Evolutionary conservation across 2,329 filamentous ascomycete genomes (phyloP), one percentile per base, ranked within the genome.

Genomic region (Samsoniella hepiali): DNA sequence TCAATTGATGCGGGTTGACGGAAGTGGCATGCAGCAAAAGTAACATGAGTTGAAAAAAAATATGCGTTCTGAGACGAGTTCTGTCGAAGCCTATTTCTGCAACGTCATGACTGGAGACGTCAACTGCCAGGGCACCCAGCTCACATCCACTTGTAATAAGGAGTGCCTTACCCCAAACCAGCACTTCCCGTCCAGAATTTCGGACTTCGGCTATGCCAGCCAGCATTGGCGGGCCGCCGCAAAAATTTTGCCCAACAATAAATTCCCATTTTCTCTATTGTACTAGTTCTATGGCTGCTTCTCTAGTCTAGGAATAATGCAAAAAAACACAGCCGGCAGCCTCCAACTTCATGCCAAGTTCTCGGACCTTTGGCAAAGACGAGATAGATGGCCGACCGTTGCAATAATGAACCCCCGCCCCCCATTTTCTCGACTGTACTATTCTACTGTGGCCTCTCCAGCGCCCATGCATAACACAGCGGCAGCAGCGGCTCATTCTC

Each of bases 401-500:
- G 34, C 49, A 10, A 36, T 3, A 15, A 38, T 11, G 15, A 42
- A 8, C 10, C 1, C 8, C 9, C 7, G 29, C 9, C 11, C 40
- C 13, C 8, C 31, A 58, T 40, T 3, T 10, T 38, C n/a, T 3
- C 6, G 7, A 34, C 15, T n/a, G n/a, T 4, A 1, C n/a, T 13
- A 51, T 22, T 40, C 53, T 62, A 56, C 9, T 56, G 34, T 5
- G 51, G 60, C 29, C 27, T 32, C 42, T 56, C 51, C 8, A 62
- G 27, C 29, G 51, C 38, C 11, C 5, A 62, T 40, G 51, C 51
- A 50, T 50, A 62, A 13, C n/a, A 38, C 22, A 56, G 22, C 22
- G 60, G 60, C 34, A 62, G 27, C 50, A 62, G 45, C 32, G 60
- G 51, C 53, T 32, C 15, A 17, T 62, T 56, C 27, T 50, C 34